Evolutionary conservation across 2,329 filamentous ascomycete species (phyloP), one percentile per base, ranked within the genome.

Genomic region (Colletotrichum liaoningense): DNA sequence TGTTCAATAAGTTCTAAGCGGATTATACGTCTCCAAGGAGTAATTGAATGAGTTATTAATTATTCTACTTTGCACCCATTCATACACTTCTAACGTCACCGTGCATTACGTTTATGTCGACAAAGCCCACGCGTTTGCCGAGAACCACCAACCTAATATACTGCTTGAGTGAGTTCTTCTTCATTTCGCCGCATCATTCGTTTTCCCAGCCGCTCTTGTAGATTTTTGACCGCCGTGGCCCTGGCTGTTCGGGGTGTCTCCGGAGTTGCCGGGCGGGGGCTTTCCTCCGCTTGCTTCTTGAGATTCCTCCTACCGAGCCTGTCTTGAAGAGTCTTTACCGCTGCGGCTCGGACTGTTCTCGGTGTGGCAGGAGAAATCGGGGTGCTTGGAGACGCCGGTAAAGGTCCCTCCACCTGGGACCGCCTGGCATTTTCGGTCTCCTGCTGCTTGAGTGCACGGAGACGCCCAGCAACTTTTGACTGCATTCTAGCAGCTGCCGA

Each of bases 401-500:
- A 19, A 19, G 58, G 54, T 19, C 38, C 46, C 4, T 58, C 38
- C 16, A 22, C 26, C 9, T 14, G 11, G 1, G 2, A 8, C n/a
- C 24, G 67, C 7, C 4, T 9, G 4, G 49, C 4, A 5, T 11
- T 1, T 4, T 49, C n/a, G 11, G 12, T 33, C 2, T 57, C 58
- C 14, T 70, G 60, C n/a, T 65, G 70, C 46, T 70, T 73, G 2
- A 52, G 52, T 1, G 26, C 46, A 3, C 60, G 60, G 28, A 70
- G 1, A 4, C 70, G 55, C 30, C 24, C 62, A 4, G 70, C 55
- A 5, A 73, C 70, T n/a, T 70, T 70, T 1, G 46, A 56, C 24
- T 73, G 70, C 67, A 73, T 73, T 30, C 70, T 70, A 4, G 67
- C 70, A n/a, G 70, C 70, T 14, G 70, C 56, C 3, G 70, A 70